A percentile compares a stretch with the other conserved stretches of the same genome.
These are phyloP conservation scores for Diutina pseudorugosa DNA, from an alignment of 1,139 yeast genomes.

Conservation along the genomic window DNA sequence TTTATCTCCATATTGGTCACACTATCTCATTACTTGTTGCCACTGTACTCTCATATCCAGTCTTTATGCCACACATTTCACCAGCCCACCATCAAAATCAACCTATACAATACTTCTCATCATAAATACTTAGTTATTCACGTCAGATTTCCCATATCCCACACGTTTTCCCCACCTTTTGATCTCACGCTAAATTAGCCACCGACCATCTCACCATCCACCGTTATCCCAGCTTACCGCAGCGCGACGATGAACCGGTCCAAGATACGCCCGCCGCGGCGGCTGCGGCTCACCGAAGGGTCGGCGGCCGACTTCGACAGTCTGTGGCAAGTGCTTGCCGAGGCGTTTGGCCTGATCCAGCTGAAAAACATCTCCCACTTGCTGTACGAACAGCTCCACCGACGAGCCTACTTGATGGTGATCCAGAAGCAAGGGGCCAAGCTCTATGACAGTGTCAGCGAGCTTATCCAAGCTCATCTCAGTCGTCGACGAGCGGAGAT, in stretches of 20 bases:
- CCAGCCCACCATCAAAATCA: too few relatives aligned
- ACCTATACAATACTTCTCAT: too few relatives aligned
- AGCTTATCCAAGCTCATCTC: slow-evolving; percentile 40
- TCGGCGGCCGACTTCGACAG: slow-evolving; percentile 42
- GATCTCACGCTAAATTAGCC: too few relatives aligned
- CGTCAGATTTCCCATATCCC: too few relatives aligned
- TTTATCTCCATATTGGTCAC: too few relatives aligned
- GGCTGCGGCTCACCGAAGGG: slow-evolving; percentile 15
- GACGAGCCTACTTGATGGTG: slow-evolving; percentile 73
- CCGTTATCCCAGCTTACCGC: not conserved
- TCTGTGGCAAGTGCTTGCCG: slow-evolving; percentile 60
- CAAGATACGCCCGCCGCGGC: slow-evolving; percentile 67
- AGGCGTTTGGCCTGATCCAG: slow-evolving; percentile 70
- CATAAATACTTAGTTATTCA: too few relatives aligned
- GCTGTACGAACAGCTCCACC: slow-evolving; percentile 76
- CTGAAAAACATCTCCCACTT: slow-evolving; percentile 61
- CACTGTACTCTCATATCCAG: too few relatives aligned
- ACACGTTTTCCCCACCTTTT: not conserved
- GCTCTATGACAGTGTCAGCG: slow-evolving; percentile 53
- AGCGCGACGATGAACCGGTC: slow-evolving; percentile 18
- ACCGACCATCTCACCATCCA: not conserved
- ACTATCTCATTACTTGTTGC: too few relatives aligned
- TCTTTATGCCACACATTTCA: too few relatives aligned
- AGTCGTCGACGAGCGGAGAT: slow-evolving; percentile 16
- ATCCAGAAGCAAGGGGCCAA: slow-evolving; percentile 60